Evolutionary conservation across 129 eudicot species (phyloP), one percentile per base, ranked within the genome.

Genomic region (Cynara cardunculus): DNA sequence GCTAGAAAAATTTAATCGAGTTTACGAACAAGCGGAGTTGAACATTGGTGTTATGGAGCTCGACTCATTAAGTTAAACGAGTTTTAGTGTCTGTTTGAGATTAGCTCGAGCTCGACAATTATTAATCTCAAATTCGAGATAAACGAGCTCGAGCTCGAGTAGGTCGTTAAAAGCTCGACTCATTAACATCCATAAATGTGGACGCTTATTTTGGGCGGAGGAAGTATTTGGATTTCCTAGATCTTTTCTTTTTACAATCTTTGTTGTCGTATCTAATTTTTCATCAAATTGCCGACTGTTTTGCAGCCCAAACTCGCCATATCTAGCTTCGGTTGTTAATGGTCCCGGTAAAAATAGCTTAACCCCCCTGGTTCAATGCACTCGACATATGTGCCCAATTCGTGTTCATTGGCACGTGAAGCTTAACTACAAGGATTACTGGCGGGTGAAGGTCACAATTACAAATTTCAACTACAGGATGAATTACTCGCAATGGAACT

Each of bases 371-470:
- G 97, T 95, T 74, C 99, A 90, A 75, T 95, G 97, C 86, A 95
- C 97, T 1, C 93, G 83, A 69, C 99, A 95, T 69, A 95, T 95
- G 99, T 95, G 99, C 72, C 99, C 99, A 9, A 86, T 95, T 71
- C 89, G 99, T 62, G 87, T 95, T 81, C 99, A 95, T 80, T 95
- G 99, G 97, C 99, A 95, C 34, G 97, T 95, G 53, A 95, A 95
- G 77, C 91, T 86, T 30, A 95, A 95, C 78, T 95, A 92, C 93
- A 90, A 95, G 89, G 99, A 92, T 0, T 95, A 95, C 71, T 95
- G 99, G 97, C 82, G 97, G 25, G 99, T 95, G 44, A 95, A 95
- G 79, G 91, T 95, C 83, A 89, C 99, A 0, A 85, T 95, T 27
- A 95, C 99, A 22, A 95, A 95, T 81, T 91, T 95, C 87, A 95